A percentile compares a stretch with the other conserved stretches of the same genome.
phyloP scores from a whole-genome alignment of 495 filamentous ascomycete genomes.

The Letharia lupina region DNA sequence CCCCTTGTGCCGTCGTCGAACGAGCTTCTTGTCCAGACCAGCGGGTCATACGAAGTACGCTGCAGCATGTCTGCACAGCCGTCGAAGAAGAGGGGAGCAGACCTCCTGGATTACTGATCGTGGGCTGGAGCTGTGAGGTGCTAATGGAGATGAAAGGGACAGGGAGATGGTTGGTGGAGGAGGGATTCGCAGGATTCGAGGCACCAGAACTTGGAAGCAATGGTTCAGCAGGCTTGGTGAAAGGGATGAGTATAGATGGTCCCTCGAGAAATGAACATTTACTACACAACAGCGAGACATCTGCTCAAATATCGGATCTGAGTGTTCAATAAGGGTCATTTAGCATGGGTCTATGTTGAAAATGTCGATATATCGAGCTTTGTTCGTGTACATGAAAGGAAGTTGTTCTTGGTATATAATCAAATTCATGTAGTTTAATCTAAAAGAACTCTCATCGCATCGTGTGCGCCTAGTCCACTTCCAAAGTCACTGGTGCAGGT shows the following conservation, averaged over 20 bases:
- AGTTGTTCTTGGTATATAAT: background rate
- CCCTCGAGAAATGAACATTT: background rate
- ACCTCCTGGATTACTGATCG: constrained; percentile 84
- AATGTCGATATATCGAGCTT: background rate
- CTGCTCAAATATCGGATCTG: background rate
- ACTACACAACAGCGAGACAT: background rate
- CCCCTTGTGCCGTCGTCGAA: constrained; percentile 88
- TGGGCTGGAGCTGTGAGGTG: constrained; percentile 76
- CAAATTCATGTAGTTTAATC: background rate
- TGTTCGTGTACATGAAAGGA: background rate
- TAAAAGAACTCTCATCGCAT: background rate
- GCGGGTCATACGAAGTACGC: constrained; percentile 77
- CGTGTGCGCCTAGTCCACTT: no score
- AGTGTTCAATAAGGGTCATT: background rate
- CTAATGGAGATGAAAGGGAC: constrained; percentile 44
- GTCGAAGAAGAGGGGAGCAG: constrained; percentile 85
- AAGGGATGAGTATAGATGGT: constrained; percentile 11
- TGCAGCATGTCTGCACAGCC: constrained; percentile 68
- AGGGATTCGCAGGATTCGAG: constrained; percentile 68
- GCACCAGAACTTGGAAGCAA: constrained; percentile 31
- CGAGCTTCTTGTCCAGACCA: constrained; percentile 93
- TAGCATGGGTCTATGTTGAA: background rate
- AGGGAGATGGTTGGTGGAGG: constrained; percentile 78
- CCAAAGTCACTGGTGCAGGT: no score
- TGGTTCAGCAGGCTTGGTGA: constrained; percentile 14